Evolutionary conservation across 371 early-diverging fungal species (phyloP), one percentile per base, ranked within the genome.

Genomic region (Circinella umbellata): DNA sequence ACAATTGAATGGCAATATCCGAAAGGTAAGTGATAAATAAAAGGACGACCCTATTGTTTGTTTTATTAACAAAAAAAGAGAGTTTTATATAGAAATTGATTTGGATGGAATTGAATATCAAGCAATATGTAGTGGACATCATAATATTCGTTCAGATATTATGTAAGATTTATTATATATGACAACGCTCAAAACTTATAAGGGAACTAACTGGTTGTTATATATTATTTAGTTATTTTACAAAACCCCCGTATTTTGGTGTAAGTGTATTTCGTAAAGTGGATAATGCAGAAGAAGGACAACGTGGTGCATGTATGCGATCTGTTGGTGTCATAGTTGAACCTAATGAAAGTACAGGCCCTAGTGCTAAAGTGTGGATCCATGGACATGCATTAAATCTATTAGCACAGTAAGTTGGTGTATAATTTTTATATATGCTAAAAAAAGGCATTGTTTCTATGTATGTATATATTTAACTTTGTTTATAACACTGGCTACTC

Each of bases 111-210:
- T 88, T 1, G 90, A 90, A 73, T 90, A 81, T 67, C 83, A 88
- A 63, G 82, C 88, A 8, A 82, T 90, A 8, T 85, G 87, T 46
- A 90, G 90, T 70, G 90, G 90, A 27, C 75, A 88, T 49, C 90
- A 90, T 72, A 75, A 69, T 38, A 74, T 82, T 15, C 69, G 73
- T n/a, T 71, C 80, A 17, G 90, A 90, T 73, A 73, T 80, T 20
- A 84, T 88, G 90, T 90, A 86, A 48, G 73, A 17, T 64, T 49
- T 42, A n/a, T 27, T 27, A 1, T 27, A 27, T 27, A 27, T 27
- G 27, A 27, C 27, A 27, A 27, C 1, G 27, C 27, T 27, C 2
- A 27, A 27, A 27, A 27, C 27, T 27, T 27, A 27, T 27, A 27
- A 27, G 27, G 2, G 2, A 27, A 27, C 2, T 27, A 2, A n/a